Evolutionary conservation across 129 eudicot species (phyloP).

Genomic region (Centaurea solstitialis): DNA sequence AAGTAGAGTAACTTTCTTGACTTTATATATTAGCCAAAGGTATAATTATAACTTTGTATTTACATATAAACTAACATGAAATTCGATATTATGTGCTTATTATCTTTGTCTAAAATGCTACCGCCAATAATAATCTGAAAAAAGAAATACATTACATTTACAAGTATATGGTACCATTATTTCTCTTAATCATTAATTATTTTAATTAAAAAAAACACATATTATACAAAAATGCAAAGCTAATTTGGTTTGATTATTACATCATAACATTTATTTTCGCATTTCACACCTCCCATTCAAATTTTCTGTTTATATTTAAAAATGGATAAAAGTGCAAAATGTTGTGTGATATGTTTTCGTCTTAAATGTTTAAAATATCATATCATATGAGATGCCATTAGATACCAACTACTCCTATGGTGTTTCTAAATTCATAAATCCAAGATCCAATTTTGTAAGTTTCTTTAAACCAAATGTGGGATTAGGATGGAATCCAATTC

Average conservation of each 20-base stretch:
- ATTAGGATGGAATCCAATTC: not conserved
- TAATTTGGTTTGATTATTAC: not conserved
- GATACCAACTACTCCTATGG: not conserved
- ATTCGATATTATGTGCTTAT: too few species aligned
- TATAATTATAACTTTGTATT: too few species aligned
- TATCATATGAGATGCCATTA: not conserved
- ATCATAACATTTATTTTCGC: not conserved
- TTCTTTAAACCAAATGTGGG: not conserved
- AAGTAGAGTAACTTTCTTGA: not conserved
- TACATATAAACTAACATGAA: too few species aligned
- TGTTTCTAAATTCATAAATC: not conserved
- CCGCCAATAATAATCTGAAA: not conserved
- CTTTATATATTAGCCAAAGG: not conserved
- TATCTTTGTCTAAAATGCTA: too few species aligned
- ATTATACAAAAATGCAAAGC: too few species aligned
- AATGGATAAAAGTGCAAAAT: not conserved
- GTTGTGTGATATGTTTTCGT: not conserved
- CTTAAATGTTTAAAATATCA: too few species aligned
- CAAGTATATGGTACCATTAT: too few species aligned
- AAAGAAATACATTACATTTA: too few species aligned
- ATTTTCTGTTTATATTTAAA: too few species aligned
- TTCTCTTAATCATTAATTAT: too few species aligned
- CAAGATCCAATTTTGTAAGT: not conserved
- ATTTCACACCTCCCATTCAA: not conserved
- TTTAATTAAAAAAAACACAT: not conserved